Conservation (phyloP, 257 asterid genomes). For the Lycium barbarum region DNA sequence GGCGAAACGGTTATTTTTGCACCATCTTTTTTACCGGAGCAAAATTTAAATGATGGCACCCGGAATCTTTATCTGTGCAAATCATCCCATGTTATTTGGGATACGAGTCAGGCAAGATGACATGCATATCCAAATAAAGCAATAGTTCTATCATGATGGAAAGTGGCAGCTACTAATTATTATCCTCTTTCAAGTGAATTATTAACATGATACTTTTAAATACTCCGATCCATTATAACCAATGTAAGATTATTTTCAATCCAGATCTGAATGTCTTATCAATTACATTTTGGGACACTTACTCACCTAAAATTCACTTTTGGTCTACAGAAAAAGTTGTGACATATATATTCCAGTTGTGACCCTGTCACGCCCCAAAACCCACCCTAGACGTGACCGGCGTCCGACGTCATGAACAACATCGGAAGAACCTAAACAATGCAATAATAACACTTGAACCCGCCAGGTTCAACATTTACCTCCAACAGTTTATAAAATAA, state of each 20-base stretch:
- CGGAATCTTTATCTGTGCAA: too few species aligned
- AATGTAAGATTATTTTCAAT: not conserved
- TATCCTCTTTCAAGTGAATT: not conserved
- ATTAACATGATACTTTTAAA: not conserved
- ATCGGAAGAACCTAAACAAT: too few species aligned
- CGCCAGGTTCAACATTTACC: too few species aligned
- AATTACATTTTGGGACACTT: not conserved
- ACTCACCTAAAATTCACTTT: not conserved
- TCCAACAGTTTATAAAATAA: too few species aligned
- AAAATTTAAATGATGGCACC: too few species aligned
- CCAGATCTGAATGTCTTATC: not conserved
- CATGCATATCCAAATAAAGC: not conserved
- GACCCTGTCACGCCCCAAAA: too few species aligned
- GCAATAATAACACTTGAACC: too few species aligned
- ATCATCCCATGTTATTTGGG: too few species aligned
- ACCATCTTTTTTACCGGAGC: too few species aligned
- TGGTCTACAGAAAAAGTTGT: not conserved
- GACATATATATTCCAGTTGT: not conserved
- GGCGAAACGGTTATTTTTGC: too few species aligned
- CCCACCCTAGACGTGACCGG: too few species aligned
- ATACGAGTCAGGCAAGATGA: not conserved
- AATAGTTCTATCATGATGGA: slow-evolving; percentile 18
- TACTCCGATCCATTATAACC: not conserved
- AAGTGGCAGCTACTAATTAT: not conserved
- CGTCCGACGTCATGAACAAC: too few species aligned